phyloP scores from a whole-genome alignment of 2,329 filamentous ascomycete genomes.

The Phialemonium atrogriseum region DNA sequence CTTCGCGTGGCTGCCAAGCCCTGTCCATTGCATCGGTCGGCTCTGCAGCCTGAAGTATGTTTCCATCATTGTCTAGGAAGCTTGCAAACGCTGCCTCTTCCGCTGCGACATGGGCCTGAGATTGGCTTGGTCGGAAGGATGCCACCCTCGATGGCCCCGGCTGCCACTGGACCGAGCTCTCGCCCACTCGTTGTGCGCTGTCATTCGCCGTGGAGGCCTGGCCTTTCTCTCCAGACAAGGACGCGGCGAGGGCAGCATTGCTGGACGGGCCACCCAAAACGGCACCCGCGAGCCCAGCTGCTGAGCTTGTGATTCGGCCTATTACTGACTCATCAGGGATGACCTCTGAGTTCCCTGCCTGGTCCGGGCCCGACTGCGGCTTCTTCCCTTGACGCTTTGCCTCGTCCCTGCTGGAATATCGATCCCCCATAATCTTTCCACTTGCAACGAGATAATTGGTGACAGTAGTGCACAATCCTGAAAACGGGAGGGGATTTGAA shows the following conservation, averaged over 20 bases:
- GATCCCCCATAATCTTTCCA: too few relatives aligned
- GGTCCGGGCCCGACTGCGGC: too few relatives aligned
- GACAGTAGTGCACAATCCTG: too few relatives aligned
- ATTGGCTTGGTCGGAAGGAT: conserved; percentile 19
- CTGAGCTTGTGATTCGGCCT: conserved; percentile 14
- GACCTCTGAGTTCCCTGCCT: conserved; percentile 2
- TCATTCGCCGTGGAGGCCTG: conserved; percentile 12
- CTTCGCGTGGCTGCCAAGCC: conserved; percentile 7
- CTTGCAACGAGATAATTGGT: too few relatives aligned
- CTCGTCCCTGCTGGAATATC: too few relatives aligned
- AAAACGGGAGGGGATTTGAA: too few relatives aligned
- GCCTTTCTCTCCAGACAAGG: conserved; percentile 6
- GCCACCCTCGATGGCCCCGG: conserved; percentile 7
- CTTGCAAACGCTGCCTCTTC: conserved; percentile 27
- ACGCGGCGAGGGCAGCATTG: conserved; percentile 2
- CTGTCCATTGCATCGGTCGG: conserved; percentile 9
- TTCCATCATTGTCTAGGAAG: conserved; percentile 23
- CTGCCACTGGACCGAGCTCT: conserved; percentile 13
- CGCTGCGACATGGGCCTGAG: conserved; percentile 17
- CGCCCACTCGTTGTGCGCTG: conserved; percentile 8
- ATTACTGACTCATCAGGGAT: conserved; percentile 8
- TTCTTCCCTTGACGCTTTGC: too few relatives aligned
- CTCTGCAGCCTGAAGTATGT: conserved; percentile 11
- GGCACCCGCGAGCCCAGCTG: conserved; percentile 13
- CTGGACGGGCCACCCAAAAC: conserved; percentile 12